Evolutionary conservation across 2,329 filamentous ascomycete genomes (phyloP).

Genomic region (Basipetospora chlamydospora): DNA sequence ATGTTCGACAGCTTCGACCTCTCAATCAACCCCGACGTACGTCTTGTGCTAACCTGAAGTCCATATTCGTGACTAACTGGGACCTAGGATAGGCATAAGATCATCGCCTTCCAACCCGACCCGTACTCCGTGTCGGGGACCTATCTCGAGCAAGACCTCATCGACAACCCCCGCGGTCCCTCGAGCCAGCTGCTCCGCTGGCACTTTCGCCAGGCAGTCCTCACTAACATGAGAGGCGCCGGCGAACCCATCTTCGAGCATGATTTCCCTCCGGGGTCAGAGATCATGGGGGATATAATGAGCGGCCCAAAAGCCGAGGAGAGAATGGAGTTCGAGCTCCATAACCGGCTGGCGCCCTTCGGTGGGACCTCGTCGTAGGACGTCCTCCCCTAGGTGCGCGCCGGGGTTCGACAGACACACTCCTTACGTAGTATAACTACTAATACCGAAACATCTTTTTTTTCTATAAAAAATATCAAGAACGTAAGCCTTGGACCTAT

Average conservation of each 20-base stretch:
- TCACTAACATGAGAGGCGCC: slow-evolving; percentile 13
- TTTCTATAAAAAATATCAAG: too few relatives aligned
- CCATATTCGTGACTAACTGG: not conserved
- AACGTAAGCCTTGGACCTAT: too few relatives aligned
- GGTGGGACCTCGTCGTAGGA: too few relatives aligned
- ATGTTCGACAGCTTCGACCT: slow-evolving; percentile 12
- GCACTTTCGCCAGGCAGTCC: slow-evolving; percentile 13
- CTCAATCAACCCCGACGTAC: slow-evolving; percentile 13
- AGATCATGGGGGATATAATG: slow-evolving; percentile 15
- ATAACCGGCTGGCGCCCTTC: too few relatives aligned
- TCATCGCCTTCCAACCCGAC: slow-evolving; percentile 12
- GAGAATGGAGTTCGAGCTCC: slow-evolving; percentile 11
- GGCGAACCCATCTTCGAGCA: slow-evolving; percentile 13
- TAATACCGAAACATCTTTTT: too few relatives aligned
- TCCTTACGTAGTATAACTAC: too few relatives aligned
- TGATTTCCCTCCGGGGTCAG: slow-evolving; percentile 14
- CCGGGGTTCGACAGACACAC: too few relatives aligned
- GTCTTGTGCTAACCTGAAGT: slow-evolving; percentile 2
- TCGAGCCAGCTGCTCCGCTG: slow-evolving; percentile 11
- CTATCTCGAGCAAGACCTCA: slow-evolving; percentile 3
- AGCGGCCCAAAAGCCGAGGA: not conserved
- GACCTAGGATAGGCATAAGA: slow-evolving; percentile 12
- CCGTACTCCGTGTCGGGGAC: not conserved
- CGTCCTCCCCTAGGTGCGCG: too few relatives aligned
- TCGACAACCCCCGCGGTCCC: slow-evolving; percentile 7